Conservation (phyloP, 768 basidiomycete genomes). For the Trametes elegans region DNA sequence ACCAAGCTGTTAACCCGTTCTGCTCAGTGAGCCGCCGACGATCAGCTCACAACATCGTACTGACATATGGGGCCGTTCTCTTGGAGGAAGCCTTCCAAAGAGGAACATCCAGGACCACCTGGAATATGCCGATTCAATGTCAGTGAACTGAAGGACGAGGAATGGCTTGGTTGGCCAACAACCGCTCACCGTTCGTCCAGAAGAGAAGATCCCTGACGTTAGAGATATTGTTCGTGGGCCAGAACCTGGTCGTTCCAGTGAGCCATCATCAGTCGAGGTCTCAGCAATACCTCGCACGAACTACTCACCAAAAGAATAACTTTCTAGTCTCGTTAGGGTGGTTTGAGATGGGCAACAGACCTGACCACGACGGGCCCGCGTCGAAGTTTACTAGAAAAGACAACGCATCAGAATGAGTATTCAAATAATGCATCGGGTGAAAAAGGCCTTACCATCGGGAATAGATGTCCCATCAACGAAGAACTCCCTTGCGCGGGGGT, state of each 20-base stretch:
- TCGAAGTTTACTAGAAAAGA: constrained; percentile 33
- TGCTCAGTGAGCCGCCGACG: no score
- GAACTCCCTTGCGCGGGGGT: constrained; percentile 28
- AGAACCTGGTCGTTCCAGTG: constrained; percentile 28
- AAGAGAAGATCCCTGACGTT: constrained; percentile 31
- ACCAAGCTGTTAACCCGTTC: constrained; percentile 58
- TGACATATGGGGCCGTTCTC: constrained; percentile 61
- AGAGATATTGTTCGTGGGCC: constrained; percentile 33
- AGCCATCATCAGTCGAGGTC: background rate
- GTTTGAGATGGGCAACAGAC: constrained; percentile 32
- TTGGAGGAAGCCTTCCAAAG: constrained; percentile 67
- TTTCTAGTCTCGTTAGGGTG: constrained; percentile 45
- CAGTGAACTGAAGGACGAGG: background rate
- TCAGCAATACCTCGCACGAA: background rate
- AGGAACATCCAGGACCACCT: constrained; percentile 74
- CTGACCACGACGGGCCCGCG: constrained; percentile 33
- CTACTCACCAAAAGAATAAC: constrained; percentile 26
- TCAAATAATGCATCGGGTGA: background rate
- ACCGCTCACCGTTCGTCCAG: constrained; percentile 34
- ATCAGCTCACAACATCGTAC: constrained; percentile 27
- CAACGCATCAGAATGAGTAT: background rate
- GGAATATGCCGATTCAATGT: no score
- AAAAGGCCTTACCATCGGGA: constrained; percentile 27
- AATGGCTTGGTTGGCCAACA: no score
- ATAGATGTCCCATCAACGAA: constrained; percentile 35